phyloP scores from a whole-genome alignment of 441 rosid species.

The Rhodomyrtus psidioides region DNA sequence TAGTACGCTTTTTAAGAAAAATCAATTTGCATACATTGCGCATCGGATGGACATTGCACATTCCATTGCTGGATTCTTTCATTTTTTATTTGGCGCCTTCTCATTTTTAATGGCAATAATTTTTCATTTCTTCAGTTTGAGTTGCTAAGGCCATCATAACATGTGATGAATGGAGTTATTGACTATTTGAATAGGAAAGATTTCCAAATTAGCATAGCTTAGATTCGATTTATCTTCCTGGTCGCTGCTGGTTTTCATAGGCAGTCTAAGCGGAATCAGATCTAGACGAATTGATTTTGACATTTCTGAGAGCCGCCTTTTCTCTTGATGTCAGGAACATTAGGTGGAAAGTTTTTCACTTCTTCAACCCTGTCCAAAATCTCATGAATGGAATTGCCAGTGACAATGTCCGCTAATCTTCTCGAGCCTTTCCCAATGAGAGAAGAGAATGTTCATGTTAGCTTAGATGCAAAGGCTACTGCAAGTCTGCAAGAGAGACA shows the following conservation, averaged over 20 bases:
- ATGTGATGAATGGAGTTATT: not conserved
- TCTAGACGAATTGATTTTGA: not conserved
- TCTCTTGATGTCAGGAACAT: slow-evolving; percentile 20
- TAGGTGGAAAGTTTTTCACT: slow-evolving; percentile 21
- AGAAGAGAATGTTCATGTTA: slow-evolving; percentile 22
- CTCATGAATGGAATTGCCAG: slow-evolving; percentile 17
- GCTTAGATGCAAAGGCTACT: slow-evolving; percentile 20
- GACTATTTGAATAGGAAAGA: not conserved
- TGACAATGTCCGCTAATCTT: slow-evolving; percentile 16
- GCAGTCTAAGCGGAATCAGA: not conserved
- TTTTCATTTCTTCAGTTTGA: not conserved
- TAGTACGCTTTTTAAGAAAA: not conserved
- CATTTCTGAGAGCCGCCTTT: too few species aligned
- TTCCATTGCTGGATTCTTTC: not conserved
- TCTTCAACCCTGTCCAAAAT: slow-evolving; percentile 16
- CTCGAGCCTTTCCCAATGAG: slow-evolving; percentile 13
- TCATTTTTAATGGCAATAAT: not conserved
- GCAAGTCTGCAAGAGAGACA: slow-evolving; percentile 35
- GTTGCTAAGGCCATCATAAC: not conserved
- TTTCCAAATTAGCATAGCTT: not conserved
- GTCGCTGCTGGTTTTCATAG: not conserved
- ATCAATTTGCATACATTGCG: not conserved
- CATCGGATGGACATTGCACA: not conserved
- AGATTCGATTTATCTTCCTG: not conserved
- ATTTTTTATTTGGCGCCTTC: not conserved